phyloP scores from a whole-genome alignment of 176 grass and related monocot genomes.

The Elaeis guineensis region DNA sequence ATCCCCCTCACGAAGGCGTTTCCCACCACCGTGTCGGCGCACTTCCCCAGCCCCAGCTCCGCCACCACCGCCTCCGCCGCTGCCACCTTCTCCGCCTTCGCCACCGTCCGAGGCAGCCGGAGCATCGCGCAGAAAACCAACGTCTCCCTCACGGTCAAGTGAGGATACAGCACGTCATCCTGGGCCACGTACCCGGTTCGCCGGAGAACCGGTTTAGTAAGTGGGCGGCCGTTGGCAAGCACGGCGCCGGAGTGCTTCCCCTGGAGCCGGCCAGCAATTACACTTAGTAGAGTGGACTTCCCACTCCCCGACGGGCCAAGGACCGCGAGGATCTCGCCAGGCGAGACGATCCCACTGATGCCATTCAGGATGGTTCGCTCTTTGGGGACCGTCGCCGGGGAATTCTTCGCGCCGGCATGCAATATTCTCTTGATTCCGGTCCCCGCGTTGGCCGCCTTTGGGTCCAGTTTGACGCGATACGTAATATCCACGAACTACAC shows the following conservation, averaged over 20 bases:
- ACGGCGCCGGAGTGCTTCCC: constrained; percentile 32
- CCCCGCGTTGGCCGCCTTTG: neutral
- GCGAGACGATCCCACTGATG: constrained; percentile 46
- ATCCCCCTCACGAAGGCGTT: constrained; percentile 86
- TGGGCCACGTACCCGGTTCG: constrained; percentile 78
- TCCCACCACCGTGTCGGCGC: constrained; percentile 74
- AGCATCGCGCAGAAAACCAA: constrained; percentile 82
- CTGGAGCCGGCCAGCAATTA: constrained; percentile 48
- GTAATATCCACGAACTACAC: constrained; percentile 62
- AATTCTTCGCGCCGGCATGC: constrained; percentile 1
- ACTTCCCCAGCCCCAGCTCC: constrained; percentile 56
- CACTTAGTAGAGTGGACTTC: constrained; percentile 79
- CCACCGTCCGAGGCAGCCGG: constrained; percentile 28
- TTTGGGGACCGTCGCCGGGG: neutral
- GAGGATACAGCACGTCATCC: constrained; percentile 93
- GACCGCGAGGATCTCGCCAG: constrained; percentile 64
- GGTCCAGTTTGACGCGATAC: constrained; percentile 59
- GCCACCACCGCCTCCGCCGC: constrained; percentile 79
- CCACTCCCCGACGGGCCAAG: constrained; percentile 91
- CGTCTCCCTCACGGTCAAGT: constrained; percentile 85
- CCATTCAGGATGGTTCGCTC: constrained; percentile 57
- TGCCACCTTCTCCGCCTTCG: constrained; percentile 21
- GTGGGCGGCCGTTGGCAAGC: constrained; percentile 26
- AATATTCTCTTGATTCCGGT: constrained; percentile 29
- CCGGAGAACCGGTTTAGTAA: constrained; percentile 24